Evolutionary conservation across 805 yeast genomes (phyloP), one percentile per base, ranked within the genome.

Genomic region (Yarrowia yakushimensis): DNA sequence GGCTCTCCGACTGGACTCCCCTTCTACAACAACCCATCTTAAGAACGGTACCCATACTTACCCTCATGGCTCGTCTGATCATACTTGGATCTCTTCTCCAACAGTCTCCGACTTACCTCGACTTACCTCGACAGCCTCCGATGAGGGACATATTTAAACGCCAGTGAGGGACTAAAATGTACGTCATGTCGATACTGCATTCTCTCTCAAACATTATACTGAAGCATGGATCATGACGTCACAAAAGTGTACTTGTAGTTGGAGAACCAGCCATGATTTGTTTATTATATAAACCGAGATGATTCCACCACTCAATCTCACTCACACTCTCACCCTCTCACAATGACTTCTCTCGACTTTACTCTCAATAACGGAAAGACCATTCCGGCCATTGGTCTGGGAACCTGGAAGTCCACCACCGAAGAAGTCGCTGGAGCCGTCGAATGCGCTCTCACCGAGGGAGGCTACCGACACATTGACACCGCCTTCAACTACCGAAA

Each of bases 381-480:
- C 31, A 82, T 87, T 62, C 93, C 93, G 3, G 85, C 85, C 2
- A 70, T 87, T 34, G 92, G 89, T 0, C 76, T 88, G 31, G 94
- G 94, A 9, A 84, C 86, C 25, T 86, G 85, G 64, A 75, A 81
- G 65, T 82, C 85, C 11, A 81, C 81, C 45, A 66, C 74, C 22
- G 76, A 76, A 27, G 79, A 77, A 30, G 81, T 80, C 17, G 78
- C 78, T 57, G 74, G 74, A 17, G 84, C 86, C 23, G 63, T 66
- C 23, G 63, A 60, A 27, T 37, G 48, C 28, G 93, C 92, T 12
- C 76, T 86, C 63, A 42, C 52, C 37, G 78, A 82, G 69, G 76
- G 78, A 10, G 92, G 92, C 11, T 85, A 85, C 72, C 79, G 85
- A 65, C 90, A 85, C 70, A 85, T 88, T 67, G 96, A 88, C 72